Evolutionary conservation across 2,329 filamentous ascomycete species (phyloP).

Genomic region (Metarhizium humberi): DNA sequence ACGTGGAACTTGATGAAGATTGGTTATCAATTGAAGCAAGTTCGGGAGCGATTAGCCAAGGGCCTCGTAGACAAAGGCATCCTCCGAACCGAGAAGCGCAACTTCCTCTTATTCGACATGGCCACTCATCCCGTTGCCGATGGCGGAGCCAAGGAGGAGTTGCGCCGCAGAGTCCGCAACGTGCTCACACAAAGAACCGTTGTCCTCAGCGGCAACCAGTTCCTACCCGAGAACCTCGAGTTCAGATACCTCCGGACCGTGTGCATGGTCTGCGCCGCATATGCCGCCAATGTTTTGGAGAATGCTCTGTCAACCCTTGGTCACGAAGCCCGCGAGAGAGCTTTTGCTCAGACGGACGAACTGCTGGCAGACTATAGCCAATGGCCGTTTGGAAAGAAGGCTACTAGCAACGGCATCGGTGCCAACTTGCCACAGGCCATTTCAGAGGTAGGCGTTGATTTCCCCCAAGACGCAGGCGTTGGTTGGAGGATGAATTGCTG

Average conservation of each 20-base stretch:
- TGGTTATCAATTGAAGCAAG: constrained; percentile 98
- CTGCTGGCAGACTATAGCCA: constrained; percentile 92
- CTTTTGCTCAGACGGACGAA: constrained; percentile 96
- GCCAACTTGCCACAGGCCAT: constrained; percentile 87
- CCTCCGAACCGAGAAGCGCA: constrained; percentile 95
- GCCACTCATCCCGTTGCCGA: constrained; percentile 96
- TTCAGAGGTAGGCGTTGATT: constrained; percentile 46
- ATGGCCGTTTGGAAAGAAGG: constrained; percentile 88
- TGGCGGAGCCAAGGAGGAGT: constrained; percentile 94
- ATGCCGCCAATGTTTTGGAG: constrained; percentile 95
- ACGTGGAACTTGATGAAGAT: constrained; percentile 99
- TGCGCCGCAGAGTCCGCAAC: constrained; percentile 83
- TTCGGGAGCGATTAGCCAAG: constrained; percentile 93
- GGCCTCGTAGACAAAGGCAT: constrained; percentile 98
- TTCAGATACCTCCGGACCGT: constrained; percentile 89
- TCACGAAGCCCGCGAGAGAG: constrained; percentile 87
- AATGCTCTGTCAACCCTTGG: constrained; percentile 92
- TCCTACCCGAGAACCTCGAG: constrained; percentile 88
- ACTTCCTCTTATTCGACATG: constrained; percentile 99
- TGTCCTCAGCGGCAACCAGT: constrained; percentile 76
- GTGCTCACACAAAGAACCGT: constrained; percentile 91
- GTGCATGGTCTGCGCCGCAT: constrained; percentile 94
- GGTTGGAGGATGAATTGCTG: too few species aligned
- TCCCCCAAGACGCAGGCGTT: not conserved
- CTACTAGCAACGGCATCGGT: constrained; percentile 71